phyloP scores from a whole-genome alignment of 2,329 filamentous ascomycete species.

The Fusarium sp. region DNA sequence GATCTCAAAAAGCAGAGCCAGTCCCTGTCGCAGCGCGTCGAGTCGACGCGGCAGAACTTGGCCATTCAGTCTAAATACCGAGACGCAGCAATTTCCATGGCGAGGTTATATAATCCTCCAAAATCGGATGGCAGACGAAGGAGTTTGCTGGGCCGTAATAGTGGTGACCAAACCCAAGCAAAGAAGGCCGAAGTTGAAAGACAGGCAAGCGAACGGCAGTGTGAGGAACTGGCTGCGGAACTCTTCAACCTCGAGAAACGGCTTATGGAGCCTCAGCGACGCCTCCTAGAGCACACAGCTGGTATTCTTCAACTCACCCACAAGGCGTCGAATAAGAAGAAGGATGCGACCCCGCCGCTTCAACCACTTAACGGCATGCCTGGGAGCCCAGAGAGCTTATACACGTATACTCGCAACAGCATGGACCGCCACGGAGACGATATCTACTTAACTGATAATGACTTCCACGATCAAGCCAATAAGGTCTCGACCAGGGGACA shows the following conservation, averaged over 20 bases:
- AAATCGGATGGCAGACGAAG: constrained; percentile 60
- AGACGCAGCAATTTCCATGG: constrained; percentile 90
- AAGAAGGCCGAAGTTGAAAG: constrained; percentile 80
- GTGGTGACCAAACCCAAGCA: constrained; percentile 62
- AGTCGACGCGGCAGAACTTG: constrained; percentile 84
- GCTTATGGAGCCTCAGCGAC: constrained; percentile 78
- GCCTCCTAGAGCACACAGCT: constrained; percentile 89
- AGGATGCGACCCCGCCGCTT: constrained; percentile 57
- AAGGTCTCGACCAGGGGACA: constrained; percentile 50
- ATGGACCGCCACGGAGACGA: constrained; percentile 67
- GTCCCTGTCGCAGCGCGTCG: constrained; percentile 79
- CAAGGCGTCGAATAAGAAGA: constrained; percentile 73
- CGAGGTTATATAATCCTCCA: constrained; percentile 79
- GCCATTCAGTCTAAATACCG: constrained; percentile 93
- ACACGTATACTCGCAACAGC: constrained; percentile 74
- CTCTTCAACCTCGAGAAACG: constrained; percentile 84
- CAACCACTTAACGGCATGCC: constrained; percentile 70
- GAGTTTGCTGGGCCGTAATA: constrained; percentile 65
- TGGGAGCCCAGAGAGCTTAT: constrained; percentile 81
- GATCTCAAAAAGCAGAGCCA: constrained; percentile 88
- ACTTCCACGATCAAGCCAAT: constrained; percentile 75
- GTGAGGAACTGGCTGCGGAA: constrained; percentile 85
- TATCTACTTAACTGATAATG: constrained; percentile 81
- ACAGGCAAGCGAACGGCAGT: constrained; percentile 79
- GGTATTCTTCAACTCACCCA: constrained; percentile 93